Evolutionary conservation across 495 filamentous ascomycete genomes (phyloP), one percentile per base, ranked within the genome.

Genomic region (Aspergillus kassunensis): DNA sequence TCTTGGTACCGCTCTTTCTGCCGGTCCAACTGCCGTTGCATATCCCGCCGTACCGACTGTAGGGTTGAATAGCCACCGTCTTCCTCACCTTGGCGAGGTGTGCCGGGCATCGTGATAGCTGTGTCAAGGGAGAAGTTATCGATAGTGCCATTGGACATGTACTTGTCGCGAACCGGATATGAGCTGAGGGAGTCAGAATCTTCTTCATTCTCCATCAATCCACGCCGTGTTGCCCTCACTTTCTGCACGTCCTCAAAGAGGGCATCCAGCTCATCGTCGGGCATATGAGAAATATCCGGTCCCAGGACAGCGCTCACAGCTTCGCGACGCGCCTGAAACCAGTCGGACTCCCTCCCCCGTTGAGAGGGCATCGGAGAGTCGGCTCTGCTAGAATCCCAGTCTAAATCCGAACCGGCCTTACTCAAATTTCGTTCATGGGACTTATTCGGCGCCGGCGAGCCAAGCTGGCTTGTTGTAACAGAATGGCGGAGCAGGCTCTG

Each of bases 121-220:
- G 95, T 99, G 59, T 99, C 93, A 19, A 97, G 77, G 12, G 95
- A 97, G 62, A 97, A 93, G 65, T 96, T 96, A 64, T 99, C 93
- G 33, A 96, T 77, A 3, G 95, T 99, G 12, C 91, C 91, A 62
- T 87, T 93, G 4, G 91, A 96, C 77, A 95, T 85, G 67, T 97
- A 97, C 62, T 99, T 99, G 53, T 99, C 93, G 37, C 93, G 79
- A 24, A 91, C 76, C 2, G 89, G 87, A 66, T 90, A 95, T 8
- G 91, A 96, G 25, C 86, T 87, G 19, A 89, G 81, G 0, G 91
- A 96, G 58, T 97, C 93, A 46, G 84, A 80, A 64, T 97, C 93
- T 45, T 96, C 89, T 41, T 96, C 90, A 30, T 81, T 78, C 23
- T 93, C 89, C 20, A 70, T 64, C 20, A 82, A 69, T 12, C 83